Conservation (phyloP, 2,329 filamentous ascomycete genomes). For the Fusarium metavorans region DNA sequence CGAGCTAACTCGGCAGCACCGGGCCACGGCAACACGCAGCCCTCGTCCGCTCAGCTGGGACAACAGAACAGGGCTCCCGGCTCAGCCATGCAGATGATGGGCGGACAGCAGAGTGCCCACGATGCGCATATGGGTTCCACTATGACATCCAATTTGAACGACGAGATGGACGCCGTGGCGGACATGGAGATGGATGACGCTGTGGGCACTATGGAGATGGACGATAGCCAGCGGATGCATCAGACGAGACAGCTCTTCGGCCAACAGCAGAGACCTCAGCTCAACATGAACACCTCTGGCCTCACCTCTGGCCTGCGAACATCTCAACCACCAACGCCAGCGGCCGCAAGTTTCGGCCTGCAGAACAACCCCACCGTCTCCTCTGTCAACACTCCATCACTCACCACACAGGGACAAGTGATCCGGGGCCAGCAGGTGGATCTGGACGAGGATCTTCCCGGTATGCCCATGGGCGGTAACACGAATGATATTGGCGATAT, state of each 20-base stretch:
- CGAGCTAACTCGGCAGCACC: constrained; percentile 47
- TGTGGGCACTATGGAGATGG: constrained; percentile 73
- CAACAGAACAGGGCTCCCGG: constrained; percentile 48
- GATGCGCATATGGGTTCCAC: constrained; percentile 57
- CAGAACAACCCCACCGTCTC: constrained; percentile 97
- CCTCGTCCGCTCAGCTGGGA: constrained; percentile 47
- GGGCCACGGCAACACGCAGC: constrained; percentile 46
- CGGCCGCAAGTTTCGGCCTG: constrained; percentile 80
- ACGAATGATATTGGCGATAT: constrained; percentile 63
- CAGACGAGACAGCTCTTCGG: constrained; percentile 77
- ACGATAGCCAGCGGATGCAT: constrained; percentile 74
- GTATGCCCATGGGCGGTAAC: constrained; percentile 72
- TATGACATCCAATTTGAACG: constrained; percentile 54
- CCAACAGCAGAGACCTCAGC: constrained; percentile 73
- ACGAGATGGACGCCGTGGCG: constrained; percentile 86
- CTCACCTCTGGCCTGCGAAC: constrained; percentile 82
- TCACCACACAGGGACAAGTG: constrained; percentile 81
- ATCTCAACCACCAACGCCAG: constrained; percentile 88
- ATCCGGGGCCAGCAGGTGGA: constrained; percentile 70
- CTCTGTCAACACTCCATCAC: constrained; percentile 93
- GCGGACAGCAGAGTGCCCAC: constrained; percentile 47
- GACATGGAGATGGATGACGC: constrained; percentile 98
- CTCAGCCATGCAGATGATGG: constrained; percentile 57
- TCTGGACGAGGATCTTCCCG: constrained; percentile 79
- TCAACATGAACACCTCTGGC: constrained; percentile 85